Conservation (phyloP, 192 early-diverging fungal species). For the Coemansia erecta region DNA sequence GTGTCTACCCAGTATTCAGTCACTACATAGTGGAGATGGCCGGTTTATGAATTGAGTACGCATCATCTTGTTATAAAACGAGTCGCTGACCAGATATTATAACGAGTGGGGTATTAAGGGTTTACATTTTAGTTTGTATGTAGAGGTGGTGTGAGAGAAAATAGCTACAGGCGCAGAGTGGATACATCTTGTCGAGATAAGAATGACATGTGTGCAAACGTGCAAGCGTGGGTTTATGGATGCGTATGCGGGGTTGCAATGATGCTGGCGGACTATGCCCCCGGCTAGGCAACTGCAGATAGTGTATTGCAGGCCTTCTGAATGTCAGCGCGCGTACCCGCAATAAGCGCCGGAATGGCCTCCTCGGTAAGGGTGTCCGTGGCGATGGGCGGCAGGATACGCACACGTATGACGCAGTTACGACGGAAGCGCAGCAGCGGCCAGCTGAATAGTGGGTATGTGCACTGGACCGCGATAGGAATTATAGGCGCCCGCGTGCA, state of each 20-base stretch:
- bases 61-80: too few species aligned
- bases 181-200: too few species aligned
- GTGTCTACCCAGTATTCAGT: too few species aligned
- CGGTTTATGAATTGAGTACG: too few species aligned
- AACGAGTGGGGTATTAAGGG: too few species aligned
- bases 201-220: too few species aligned
- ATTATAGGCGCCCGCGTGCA: slow-evolving; percentile 83
- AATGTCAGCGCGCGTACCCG: slow-evolving; percentile 38
- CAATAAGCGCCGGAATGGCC: slow-evolving; percentile 44
- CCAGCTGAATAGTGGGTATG: slow-evolving; percentile 48
- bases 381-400: slow-evolving; percentile 45
- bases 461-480: slow-evolving; percentile 81
- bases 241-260: neutral
- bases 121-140: too few species aligned
- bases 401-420: slow-evolving; percentile 43
- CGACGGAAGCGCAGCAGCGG: slow-evolving; percentile 33
- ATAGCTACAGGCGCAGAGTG: neutral
- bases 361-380: slow-evolving; percentile 47
- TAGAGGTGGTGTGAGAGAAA: neutral
- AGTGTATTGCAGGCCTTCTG: slow-evolving; percentile 37
- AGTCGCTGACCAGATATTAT: too few species aligned
- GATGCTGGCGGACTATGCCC: neutral
- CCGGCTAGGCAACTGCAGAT: slow-evolving; percentile 3
- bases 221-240: neutral
- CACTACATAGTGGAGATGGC: too few species aligned